Percentiles rank a stretch among this genome's conserved stretches.
Conservation (phyloP, 306 rosid species). For the Biancaea sappan region DNA sequence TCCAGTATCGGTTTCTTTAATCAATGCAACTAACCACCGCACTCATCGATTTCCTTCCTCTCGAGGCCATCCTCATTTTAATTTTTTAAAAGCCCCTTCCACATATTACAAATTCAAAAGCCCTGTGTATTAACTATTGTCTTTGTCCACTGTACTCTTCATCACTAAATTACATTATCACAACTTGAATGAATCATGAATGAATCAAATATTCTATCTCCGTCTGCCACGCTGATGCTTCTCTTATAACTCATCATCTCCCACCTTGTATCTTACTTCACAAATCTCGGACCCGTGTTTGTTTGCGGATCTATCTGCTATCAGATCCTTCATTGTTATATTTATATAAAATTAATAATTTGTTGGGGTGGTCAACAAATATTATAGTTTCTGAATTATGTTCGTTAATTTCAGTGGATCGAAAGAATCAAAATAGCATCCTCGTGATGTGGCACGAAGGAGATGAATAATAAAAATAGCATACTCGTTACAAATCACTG, state of each 20-base stretch:
- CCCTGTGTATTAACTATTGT: not conserved
- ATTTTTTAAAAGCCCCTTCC: not conserved
- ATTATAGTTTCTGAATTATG: not conserved
- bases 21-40: not conserved
- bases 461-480: not conserved
- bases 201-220: not conserved
- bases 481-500: not conserved
- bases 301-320: not conserved
- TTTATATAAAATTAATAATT: not conserved
- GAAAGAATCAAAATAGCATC: not conserved
- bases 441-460: not conserved
- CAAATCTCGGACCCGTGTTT: not conserved
- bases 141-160: too few species aligned
- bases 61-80: not conserved
- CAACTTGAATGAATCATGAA: too few species aligned
- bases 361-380: not conserved
- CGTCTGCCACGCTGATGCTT: not conserved
- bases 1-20: not conserved
- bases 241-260: slow-evolving; percentile 8
- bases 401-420: not conserved
- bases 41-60: not conserved
- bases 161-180: slow-evolving; percentile 8
- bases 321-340: not conserved
- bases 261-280: not conserved
- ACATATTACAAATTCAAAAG: not conserved